phyloP scores from a whole-genome alignment of 768 basidiomycete species.

The Dioszegia crocea region DNA sequence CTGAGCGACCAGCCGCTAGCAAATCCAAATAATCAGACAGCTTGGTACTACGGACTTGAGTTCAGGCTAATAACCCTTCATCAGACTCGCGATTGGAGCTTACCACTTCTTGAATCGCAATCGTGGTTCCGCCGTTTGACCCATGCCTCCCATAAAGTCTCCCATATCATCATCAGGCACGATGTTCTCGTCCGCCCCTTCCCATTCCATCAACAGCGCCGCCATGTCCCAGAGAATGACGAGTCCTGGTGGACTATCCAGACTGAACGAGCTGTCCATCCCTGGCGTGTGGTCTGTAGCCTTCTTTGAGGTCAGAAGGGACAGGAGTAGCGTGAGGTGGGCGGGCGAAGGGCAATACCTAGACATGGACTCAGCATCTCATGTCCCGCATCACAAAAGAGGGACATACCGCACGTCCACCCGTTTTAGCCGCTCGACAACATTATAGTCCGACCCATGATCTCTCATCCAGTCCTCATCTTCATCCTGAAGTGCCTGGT shows the following conservation, averaged over 20 bases:
- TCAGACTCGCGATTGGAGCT: neutral
- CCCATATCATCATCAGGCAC: neutral
- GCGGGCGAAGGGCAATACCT: conserved; percentile 33
- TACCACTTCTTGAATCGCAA: conserved; percentile 15
- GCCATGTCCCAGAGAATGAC: conserved; percentile 37
- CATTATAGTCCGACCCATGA: conserved; percentile 21
- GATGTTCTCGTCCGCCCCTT: conserved; percentile 24
- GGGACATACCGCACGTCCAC: conserved; percentile 31
- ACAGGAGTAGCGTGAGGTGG: conserved; percentile 27
- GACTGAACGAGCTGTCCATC: neutral
- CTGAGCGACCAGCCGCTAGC: conserved; percentile 19
- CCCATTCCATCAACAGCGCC: conserved; percentile 28
- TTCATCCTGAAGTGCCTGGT: conserved; percentile 28
- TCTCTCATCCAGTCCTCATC: conserved; percentile 39
- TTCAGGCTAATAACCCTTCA: neutral
- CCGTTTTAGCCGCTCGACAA: conserved; percentile 19
- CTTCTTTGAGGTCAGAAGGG: conserved; percentile 15
- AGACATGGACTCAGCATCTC: neutral
- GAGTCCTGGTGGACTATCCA: conserved; percentile 21
- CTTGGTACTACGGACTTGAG: conserved; percentile 13
- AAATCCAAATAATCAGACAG: conserved; percentile 33
- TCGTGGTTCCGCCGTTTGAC: neutral
- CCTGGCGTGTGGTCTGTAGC: neutral
- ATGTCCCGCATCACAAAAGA: neutral
- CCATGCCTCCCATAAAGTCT: neutral